Percentiles rank a stretch among this genome's conserved stretches.
Conservation (phyloP, 495 filamentous ascomycete species). For the Neurospora sp. region DNA sequence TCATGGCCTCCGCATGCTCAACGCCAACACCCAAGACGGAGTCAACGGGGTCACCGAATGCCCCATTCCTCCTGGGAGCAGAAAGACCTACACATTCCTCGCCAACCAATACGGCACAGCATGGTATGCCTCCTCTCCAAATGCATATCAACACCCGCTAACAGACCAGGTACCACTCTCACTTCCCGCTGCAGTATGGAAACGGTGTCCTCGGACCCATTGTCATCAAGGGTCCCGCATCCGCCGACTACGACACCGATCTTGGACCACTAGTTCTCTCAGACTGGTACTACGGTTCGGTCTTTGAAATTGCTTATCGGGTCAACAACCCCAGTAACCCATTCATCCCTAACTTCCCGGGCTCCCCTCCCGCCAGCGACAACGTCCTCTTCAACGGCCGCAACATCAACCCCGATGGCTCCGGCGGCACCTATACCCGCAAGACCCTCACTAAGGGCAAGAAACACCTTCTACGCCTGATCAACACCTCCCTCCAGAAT, state of each 20-base stretch:
- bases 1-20: constrained; percentile 40
- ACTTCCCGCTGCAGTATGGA: constrained; percentile 44
- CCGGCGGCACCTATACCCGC: constrained; percentile 19
- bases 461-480: constrained; percentile 39
- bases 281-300: constrained; percentile 33
- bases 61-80: constrained; percentile 34
- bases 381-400: constrained; percentile 32
- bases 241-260: constrained; percentile 42
- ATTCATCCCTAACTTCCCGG: constrained; percentile 22
- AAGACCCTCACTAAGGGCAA: constrained; percentile 27
- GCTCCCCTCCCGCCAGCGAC: constrained; percentile 18
- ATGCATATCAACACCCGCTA: background rate
- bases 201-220: constrained; percentile 41
- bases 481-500: constrained; percentile 38
- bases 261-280: constrained; percentile 32
- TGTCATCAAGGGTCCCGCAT: constrained; percentile 45
- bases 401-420: constrained; percentile 25
- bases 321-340: constrained; percentile 17
- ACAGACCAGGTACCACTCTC: constrained; percentile 39
- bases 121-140: constrained; percentile 9
- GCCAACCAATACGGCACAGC: constrained; percentile 39
- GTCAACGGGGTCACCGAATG: constrained; percentile 40
- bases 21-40: constrained; percentile 30
- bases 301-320: constrained; percentile 9
- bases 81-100: constrained; percentile 37